These are phyloP conservation scores for Lactifluus echinatus DNA, from an alignment of 768 basidiomycete species.

Conservation along the genomic window DNA sequence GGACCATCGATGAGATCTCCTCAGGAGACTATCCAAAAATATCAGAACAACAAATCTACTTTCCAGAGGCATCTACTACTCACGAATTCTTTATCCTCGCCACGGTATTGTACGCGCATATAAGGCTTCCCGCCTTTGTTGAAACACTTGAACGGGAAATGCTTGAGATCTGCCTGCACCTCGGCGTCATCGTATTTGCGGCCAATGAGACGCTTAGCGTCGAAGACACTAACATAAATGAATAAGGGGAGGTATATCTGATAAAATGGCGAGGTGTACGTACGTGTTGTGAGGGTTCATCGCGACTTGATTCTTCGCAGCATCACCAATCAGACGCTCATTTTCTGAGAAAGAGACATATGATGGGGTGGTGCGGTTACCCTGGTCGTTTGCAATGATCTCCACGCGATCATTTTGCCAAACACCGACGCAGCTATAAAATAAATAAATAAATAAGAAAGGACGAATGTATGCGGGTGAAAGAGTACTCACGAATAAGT, in stretches of 20 bases:
- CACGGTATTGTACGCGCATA: constrained; percentile 84
- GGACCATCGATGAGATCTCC: constrained; percentile 97
- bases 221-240: constrained; percentile 63
- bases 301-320: constrained; percentile 96
- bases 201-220: constrained; percentile 96
- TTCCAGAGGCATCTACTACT: constrained; percentile 25
- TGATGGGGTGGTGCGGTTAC: constrained; percentile 91
- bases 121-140: constrained; percentile 84
- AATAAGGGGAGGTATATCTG: constrained; percentile 21
- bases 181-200: constrained; percentile 82
- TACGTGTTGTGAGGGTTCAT: constrained; percentile 96
- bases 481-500: constrained; percentile 71
- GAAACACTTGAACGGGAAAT: constrained; percentile 92
- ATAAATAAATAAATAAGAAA: constrained; percentile 12
- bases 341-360: constrained; percentile 92
- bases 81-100: constrained; percentile 90
- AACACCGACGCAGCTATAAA: constrained; percentile 87
- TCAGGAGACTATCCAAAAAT: constrained; percentile 64
- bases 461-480: not conserved
- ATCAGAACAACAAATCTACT: not conserved
- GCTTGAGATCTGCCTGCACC: constrained; percentile 75
- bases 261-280: constrained; percentile 18
- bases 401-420: constrained; percentile 99
- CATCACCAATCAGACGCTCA: constrained; percentile 98
- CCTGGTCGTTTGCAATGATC: constrained; percentile 95